Conservation (phyloP, 2,329 filamentous ascomycete species). For the Lizonia empirigonia region DNA sequence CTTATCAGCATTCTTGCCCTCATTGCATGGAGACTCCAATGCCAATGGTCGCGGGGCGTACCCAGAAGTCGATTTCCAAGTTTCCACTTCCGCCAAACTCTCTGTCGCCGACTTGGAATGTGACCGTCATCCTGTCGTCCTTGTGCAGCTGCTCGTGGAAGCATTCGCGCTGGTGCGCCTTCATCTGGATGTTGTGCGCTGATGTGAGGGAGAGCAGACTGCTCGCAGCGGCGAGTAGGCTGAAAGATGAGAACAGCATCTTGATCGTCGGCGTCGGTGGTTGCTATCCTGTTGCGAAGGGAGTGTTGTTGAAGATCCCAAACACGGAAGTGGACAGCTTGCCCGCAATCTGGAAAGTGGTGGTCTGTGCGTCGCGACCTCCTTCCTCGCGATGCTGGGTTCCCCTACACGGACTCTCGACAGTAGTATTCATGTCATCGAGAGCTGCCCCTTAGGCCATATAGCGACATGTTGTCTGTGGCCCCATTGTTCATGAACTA, state of each 20-base stretch:
- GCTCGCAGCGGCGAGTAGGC: slow-evolving; percentile 54
- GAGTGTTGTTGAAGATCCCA: slow-evolving; percentile 4
- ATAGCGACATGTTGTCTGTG: too few relatives aligned
- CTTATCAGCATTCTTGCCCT: background rate
- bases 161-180: slow-evolving; percentile 92
- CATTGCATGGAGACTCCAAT: too few relatives aligned
- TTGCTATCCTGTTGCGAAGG: slow-evolving; percentile 19
- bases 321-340: slow-evolving; percentile 41
- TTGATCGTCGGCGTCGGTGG: slow-evolving; percentile 19
- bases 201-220: slow-evolving; percentile 67
- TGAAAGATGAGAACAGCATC: slow-evolving; percentile 47
- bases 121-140: slow-evolving; percentile 98
- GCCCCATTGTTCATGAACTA: too few relatives aligned
- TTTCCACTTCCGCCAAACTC: slow-evolving; percentile 96
- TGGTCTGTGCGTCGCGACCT: background rate
- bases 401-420: too few relatives aligned
- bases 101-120: slow-evolving; percentile 95
- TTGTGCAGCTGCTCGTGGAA: slow-evolving; percentile 92
- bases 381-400: background rate
- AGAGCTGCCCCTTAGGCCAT: too few relatives aligned
- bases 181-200: slow-evolving; percentile 95
- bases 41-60: slow-evolving; percentile 52
- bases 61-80: slow-evolving; percentile 97
- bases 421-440: too few relatives aligned
- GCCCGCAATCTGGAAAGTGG: slow-evolving; percentile 24